phyloP scores from a whole-genome alignment of 2,329 filamentous ascomycete species.

The Fusarium sp. region DNA sequence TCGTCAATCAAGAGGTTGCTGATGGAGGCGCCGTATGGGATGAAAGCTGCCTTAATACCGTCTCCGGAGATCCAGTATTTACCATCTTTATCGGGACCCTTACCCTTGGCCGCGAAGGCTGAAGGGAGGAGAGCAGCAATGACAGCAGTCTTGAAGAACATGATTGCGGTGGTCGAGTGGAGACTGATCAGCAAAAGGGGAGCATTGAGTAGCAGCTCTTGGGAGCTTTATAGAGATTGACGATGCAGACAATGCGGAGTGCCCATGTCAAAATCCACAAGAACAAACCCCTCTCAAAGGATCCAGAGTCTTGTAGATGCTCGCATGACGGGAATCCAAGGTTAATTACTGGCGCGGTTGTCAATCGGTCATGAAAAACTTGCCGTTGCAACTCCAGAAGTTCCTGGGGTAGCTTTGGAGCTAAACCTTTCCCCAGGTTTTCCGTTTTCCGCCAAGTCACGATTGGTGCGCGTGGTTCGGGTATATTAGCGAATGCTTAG shows the following conservation, averaged over 20 bases:
- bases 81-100: conserved; percentile 66
- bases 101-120: conserved; percentile 32
- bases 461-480: conserved; percentile 36
- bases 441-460: conserved; percentile 5
- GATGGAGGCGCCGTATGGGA: conserved; percentile 80
- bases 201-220: background rate
- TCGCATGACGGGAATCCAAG: conserved; percentile 28
- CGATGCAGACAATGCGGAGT: conserved; percentile 1
- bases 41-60: conserved; percentile 75
- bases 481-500: conserved; percentile 27
- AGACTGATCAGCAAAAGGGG: conserved; percentile 2
- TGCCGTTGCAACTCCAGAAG: conserved; percentile 17
- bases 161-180: conserved; percentile 21
- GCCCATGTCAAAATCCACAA: conserved; percentile 19
- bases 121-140: conserved; percentile 30
- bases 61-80: conserved; percentile 80
- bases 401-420: conserved; percentile 21
- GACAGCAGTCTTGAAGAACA: conserved; percentile 37
- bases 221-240: conserved; percentile 32
- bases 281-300: conserved; percentile 1
- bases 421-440: conserved; percentile 41
- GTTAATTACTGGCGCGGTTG: conserved; percentile 38
- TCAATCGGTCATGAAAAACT: conserved; percentile 7
- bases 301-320: conserved; percentile 3
- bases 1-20: conserved; percentile 78